Evolutionary conservation across 2,329 filamentous ascomycete genomes (phyloP), one percentile per base, ranked within the genome.

Genomic region (Aspergillus sp.): DNA sequence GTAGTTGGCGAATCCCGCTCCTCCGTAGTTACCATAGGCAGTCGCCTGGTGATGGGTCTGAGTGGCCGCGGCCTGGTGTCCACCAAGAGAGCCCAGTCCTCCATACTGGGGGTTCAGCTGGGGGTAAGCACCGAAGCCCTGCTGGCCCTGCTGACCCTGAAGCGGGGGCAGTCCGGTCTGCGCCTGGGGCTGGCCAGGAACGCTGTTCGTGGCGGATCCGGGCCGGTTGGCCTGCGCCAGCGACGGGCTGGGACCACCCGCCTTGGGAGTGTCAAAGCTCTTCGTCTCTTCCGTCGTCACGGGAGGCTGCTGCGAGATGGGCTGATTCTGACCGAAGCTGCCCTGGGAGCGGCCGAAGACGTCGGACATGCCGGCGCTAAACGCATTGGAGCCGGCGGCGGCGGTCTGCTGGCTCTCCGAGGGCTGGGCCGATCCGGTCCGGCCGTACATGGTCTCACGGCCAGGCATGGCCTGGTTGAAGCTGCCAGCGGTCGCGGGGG

Each of bases 141-240:
- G 79, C 64, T 84, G 82, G 47, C 67, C 66, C 59, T 73, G 71
- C 52, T 82, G 79, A 26, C 73, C 76, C 65, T 81, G 80, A 47
- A 81, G 77, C 42, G 78, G 79, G 44, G 81, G 80, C 45, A 82
- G 71, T 26, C 76, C 76, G 44, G 76, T 71, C 62, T 82, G 81
- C 49, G 68, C 68, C 58, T 72, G 65, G 51, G 76, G 73, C 62
- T 81, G 79, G 42, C 78, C 77, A 36, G 75, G 78, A 20, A 75
- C 76, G 62, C 76, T 84, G 70, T 84, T 85, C 26, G 82, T 80
- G 7, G 83, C 82, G 35, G 83, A 86, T 40, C 81, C 82, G 36
- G 84, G 83, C 55, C 84, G 82, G 58, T 82, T 82, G 42, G 81
- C 81, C 65, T 85, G 83, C 44, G 81, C 81, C 36, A 86, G 75